Base-by-base conservation (phyloP, 306 rosid genomes). In the Lathyrus tuberosus region DNA sequence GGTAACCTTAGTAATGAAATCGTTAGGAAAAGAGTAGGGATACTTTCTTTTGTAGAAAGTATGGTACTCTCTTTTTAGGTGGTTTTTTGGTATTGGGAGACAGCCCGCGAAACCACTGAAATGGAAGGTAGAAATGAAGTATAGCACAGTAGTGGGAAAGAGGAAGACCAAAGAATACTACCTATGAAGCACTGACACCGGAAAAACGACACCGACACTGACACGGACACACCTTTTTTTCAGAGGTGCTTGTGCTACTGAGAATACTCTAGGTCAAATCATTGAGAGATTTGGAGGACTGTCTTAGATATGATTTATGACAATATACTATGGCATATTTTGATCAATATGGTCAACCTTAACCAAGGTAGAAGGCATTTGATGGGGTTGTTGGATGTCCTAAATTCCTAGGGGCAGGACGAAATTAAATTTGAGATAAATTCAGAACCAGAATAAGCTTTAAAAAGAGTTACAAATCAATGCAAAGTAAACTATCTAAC, bases 351-450 rank as follows among this genome's bases (percentile, higher is more conserved):
- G 24, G n/a, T 53, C 3, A 14, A 53, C 59, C 33, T 11, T 20
- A 22, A 11, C n/a, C 1, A 8, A 53, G 33, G 59, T 10, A 53
- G 10, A 53, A 10, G 31, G n/a, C 33, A 13, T 53, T 18, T 53
- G 31, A 14, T 20, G 59, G 33, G 59, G 30, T 20, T 4, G n/a
- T 61, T 43, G 72, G 65, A 79, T 62, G 28, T 11, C 49, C 60
- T 33, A 37, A 58, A 44, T 7, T 5, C 17, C 8, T 11, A 44
- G 16, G 44, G 35, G 30, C 20, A 4, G 49, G n/a, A 48, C 15
- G 46, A 41, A 62, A 48, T 56, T 24, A 60, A 57, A 64, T 24
- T 57, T 48, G 68, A 53, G 54, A 63, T 35, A 53, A 70, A 52
- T 17, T 53, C 58, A 37, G 40, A 37, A 57, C 40, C 41, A 71